Percentiles rank a stretch among this genome's conserved stretches.
Evolutionary conservation across 148 eudicot species (phyloP).

Genomic region (Pouteria glomerata): DNA sequence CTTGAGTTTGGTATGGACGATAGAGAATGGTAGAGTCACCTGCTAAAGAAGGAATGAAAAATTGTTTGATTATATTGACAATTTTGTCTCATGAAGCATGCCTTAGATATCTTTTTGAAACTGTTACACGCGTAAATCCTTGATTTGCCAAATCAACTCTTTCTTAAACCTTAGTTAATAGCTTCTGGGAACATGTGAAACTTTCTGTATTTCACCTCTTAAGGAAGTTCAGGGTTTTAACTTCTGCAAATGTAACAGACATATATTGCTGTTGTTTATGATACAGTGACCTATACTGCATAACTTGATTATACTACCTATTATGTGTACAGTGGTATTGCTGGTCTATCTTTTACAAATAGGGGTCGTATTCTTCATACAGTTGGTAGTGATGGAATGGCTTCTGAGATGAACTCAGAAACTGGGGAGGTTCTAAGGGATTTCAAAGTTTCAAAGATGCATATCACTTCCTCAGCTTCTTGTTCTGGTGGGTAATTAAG

Average conservation of each 20-base stretch:
- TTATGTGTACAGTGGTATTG: constrained; percentile 24
- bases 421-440: constrained; percentile 27
- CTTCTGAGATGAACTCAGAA: constrained; percentile 28
- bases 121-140: neutral
- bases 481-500: constrained; percentile 21
- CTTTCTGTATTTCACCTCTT: neutral
- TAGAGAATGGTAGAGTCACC: neutral
- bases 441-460: constrained; percentile 26
- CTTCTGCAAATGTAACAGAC: neutral
- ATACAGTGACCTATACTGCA: neutral
- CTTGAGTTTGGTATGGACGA: neutral
- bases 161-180: neutral
- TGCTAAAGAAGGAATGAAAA: neutral
- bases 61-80: no score
- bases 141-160: neutral
- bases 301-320: neutral
- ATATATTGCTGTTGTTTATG: neutral
- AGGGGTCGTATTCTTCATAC: constrained; percentile 23
- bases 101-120: neutral
- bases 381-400: constrained; percentile 23
- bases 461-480: constrained; percentile 18
- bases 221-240: neutral
- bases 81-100: no score
- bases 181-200: neutral
- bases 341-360: constrained; percentile 27